phyloP scores from a whole-genome alignment of 2,329 filamentous ascomycete genomes.

The Sporothrix pseudoabietina region DNA sequence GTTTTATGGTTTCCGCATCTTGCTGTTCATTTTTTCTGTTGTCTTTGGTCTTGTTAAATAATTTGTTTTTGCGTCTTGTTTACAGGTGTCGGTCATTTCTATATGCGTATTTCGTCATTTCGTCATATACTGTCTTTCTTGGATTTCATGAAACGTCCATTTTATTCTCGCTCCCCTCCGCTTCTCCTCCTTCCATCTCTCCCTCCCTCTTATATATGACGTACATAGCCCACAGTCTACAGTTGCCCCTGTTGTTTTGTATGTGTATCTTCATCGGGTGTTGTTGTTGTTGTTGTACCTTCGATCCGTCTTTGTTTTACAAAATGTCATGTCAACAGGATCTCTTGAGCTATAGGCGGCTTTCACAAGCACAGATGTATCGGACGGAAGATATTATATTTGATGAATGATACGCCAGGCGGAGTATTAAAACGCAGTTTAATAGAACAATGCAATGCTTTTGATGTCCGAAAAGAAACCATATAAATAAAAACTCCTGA shows the following conservation, averaged over 20 bases:
- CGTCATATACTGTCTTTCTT: constrained; percentile 33
- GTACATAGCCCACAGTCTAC: constrained; percentile 13
- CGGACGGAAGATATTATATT: background rate
- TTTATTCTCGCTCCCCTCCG: background rate
- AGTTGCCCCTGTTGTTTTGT: constrained; percentile 2
- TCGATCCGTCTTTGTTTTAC: background rate
- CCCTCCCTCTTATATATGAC: constrained; percentile 14
- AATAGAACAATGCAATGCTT: background rate
- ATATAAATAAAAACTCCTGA: background rate
- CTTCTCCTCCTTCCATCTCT: background rate
- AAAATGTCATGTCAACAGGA: background rate
- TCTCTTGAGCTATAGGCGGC: background rate
- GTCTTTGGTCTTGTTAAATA: constrained; percentile 22
- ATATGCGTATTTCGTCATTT: constrained; percentile 25
- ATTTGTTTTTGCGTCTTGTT: background rate
- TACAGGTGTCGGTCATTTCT: constrained; percentile 33
- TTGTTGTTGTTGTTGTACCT: background rate
- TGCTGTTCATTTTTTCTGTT: background rate
- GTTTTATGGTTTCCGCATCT: constrained; percentile 9
- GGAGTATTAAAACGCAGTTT: background rate
- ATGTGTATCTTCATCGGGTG: background rate
- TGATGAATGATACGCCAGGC: background rate
- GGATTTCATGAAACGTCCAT: constrained; percentile 33
- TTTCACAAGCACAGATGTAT: background rate
- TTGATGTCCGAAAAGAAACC: background rate